Base-by-base conservation (phyloP, 1,284 basidiomycete genomes). In the Stygiomarasmius scandens region DNA sequence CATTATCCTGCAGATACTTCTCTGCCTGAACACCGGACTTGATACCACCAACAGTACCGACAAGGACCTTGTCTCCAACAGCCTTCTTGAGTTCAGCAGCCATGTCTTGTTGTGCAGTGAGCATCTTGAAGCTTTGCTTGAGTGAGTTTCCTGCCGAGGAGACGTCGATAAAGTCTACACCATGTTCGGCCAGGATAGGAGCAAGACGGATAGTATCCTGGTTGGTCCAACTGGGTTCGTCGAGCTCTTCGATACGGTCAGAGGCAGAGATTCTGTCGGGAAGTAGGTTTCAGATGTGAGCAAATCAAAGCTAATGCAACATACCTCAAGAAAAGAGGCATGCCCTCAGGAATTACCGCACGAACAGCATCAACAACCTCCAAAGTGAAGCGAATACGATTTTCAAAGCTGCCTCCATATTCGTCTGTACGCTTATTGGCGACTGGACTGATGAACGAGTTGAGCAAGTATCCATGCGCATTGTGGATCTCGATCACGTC, bases 321-420 rank as follows among this genome's bases (percentile, higher is more conserved):
- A 61, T 63, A 89, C 82, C 87, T 77, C 62, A 83, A 74, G 68
- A 87, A 83, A 16, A 89, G 69, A 0, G 86, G 85, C 69, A 79
- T 81, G 10, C 76, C 67, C 3, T 72, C 64, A 0, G 81, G 80
- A 67, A 85, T 84, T 24, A 75, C 72, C 23, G 72, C 73, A 10
- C 83, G 73, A 5, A 83, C 67, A 16, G 74, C 64, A 41, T 77
- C 66, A 43, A 79, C 74, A 22, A 86, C 68, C 63, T 84, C 80
- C 20, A 88, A 68, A 3, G 78, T 74, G 9, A 87, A 67, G 5
- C 85, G 75, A 32, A 80, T 73, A 36, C 85, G 78, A 69, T 87
- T 86, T 66, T 86, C 82, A 60, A 86, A 80, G 59, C 74, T 78
- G 10, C 86, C 87, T 9, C 85, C 86, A 63, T 87, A 88, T 61